Base-by-base conservation (phyloP, 192 early-diverging fungal species). In the Rhizophagus sp. region DNA sequence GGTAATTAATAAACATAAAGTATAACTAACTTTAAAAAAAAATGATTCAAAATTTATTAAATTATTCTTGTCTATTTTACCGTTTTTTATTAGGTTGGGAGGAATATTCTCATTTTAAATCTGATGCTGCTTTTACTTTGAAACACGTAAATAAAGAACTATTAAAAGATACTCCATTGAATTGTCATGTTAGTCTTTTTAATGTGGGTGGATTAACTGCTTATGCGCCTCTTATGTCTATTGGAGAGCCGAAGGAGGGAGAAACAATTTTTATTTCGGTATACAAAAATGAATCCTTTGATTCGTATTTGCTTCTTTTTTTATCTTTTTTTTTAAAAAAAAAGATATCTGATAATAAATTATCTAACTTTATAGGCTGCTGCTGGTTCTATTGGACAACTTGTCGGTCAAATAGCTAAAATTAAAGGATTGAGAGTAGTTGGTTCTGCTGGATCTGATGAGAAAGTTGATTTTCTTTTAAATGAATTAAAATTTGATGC, bases 371-470 rank as follows among this genome's bases (percentile, higher is more conserved):
- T 66, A 4, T 66, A 66, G 2, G 94, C 92, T 24, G 97, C 96
- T 0, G 88, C 94, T 33, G 96, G 92, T n/a, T 92, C 92, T 0
- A 93, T 95, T 6, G 94, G 87, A 81, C 91, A 88, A 57, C 44
- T 89, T 6, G 89, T 95, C 1, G 93, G 95, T 50, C 95, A 97
- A 82, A 88, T 97, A 30, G 94, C 90, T 52, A 95, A 93, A 80
- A 84, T 86, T 15, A 84, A 87, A 47, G 97, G 96, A 4, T 88
- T 93, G 70, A 86, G 82, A n/a, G 96, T 98, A 4, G 89, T 98
- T 50, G 97, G 95, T 34, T 90, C 90, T 33, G 94, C 95, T 13
- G 95, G 95, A 10, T 88, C 90, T 3, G 94, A 97, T 80, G 94
- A 95, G 2, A 98, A 98, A 82, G 92, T 93, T 25, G 87, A 82